phyloP scores from a whole-genome alignment of 495 filamentous ascomycete species.

The Trypethelium eluteriae region DNA sequence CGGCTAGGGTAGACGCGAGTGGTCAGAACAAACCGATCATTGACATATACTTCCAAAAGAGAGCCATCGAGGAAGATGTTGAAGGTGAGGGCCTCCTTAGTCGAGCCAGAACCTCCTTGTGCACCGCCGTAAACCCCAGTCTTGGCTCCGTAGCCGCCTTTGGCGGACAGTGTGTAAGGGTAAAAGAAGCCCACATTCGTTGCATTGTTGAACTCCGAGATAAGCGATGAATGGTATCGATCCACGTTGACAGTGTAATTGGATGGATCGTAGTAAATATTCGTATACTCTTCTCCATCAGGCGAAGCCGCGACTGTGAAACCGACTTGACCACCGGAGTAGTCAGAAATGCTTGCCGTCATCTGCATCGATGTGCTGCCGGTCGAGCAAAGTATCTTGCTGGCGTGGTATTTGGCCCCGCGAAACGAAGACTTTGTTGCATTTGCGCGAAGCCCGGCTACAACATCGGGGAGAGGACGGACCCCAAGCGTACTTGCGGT shows the following conservation, averaged over 20 bases:
- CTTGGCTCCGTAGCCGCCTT: slow-evolving; percentile 1
- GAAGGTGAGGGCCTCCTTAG: slow-evolving; percentile 29
- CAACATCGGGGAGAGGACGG: slow-evolving; percentile 37
- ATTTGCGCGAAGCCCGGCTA: slow-evolving; percentile 27
- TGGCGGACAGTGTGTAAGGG: slow-evolving; percentile 27
- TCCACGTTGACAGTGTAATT: slow-evolving; percentile 35
- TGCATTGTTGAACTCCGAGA: slow-evolving; percentile 28
- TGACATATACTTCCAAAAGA: slow-evolving; percentile 34
- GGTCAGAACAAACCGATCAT: slow-evolving; percentile 34
- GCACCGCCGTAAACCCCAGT: background rate
- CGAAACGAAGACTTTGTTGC: slow-evolving; percentile 13
- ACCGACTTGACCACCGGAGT: slow-evolving; percentile 18
- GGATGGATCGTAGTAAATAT: slow-evolving; percentile 31
- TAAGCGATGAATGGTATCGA: slow-evolving; percentile 28
- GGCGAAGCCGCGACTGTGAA: slow-evolving; percentile 32
- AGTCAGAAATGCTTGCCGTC: background rate
- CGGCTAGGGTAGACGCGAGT: slow-evolving; percentile 35
- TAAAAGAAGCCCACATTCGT: slow-evolving; percentile 34
- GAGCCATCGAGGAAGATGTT: slow-evolving; percentile 35
- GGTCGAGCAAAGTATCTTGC: background rate
- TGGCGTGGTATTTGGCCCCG: background rate
- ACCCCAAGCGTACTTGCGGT: slow-evolving; percentile 38
- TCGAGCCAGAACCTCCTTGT: slow-evolving; percentile 6
- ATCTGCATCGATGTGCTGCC: background rate
- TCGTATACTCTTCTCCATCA: slow-evolving; percentile 34